Base-by-base conservation (phyloP, 176 grass and related monocot genomes). In the Musa itinerans region DNA sequence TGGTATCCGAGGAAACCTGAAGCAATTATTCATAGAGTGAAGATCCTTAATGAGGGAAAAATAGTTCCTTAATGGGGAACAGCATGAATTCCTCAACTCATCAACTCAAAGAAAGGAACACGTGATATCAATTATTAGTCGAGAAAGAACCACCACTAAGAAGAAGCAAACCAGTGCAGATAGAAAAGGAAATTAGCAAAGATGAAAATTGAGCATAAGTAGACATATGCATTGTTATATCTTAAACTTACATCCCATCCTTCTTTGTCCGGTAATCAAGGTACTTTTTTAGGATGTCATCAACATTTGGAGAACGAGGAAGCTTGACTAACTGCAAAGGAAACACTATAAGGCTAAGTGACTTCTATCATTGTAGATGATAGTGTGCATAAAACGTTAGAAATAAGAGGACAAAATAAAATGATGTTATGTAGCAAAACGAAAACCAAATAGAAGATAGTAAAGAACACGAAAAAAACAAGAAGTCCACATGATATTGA, bases 231-330 rank as follows among this genome's bases (percentile, higher is more conserved):
- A 11, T 29, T 71, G 24, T 9, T 10, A 11, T 2, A 17, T 26
- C 52, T 3, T 56, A 27, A 56, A 85, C 94, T 85, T 19, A 98
- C 94, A 87, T 87, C 81, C 67, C 89, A 90, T 98, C 94, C 78
- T 98, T 98, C 80, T 91, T 93, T 66, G 83, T 71, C 22, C 87
- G 86, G 74, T 93, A 81, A 79, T 93, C 94, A 52, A 98, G 86
- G 72, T 98, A 98, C 50, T 75, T 98, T 76, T 83, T 93, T 69
- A 98, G 78, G 83, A 93, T 93, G 58, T 89, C 94, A 83, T 98
- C 94, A 50, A 98, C 84, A 77, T 87, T 98, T 73, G 94, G 94
- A 25, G 87, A 93, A 65, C 94, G 72, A 51, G 94, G 94, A 82
- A 98, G 80, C 62, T 98, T 98, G 26, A 98, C 90, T 83, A 98